Evolutionary conservation across 306 rosid genomes (phyloP), one percentile per base, ranked within the genome.

Genomic region (Neltuma alba): DNA sequence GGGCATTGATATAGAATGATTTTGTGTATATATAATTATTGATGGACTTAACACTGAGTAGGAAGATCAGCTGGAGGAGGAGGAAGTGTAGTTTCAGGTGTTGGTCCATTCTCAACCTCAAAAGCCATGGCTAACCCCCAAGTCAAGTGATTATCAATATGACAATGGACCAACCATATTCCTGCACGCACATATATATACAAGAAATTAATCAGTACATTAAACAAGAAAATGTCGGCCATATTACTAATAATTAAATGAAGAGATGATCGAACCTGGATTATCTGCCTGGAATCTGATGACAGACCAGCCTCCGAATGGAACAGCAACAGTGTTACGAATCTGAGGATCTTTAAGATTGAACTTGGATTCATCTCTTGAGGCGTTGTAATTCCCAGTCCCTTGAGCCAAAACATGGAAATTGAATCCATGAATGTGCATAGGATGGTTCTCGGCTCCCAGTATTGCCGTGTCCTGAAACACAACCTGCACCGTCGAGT

Each of bases 51-150:
- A 73, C 93, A 86, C 55, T 69, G 34, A 11, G 34, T 57, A 25
- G 91, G 90, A 0, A 90, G 83, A 88, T 90, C 93, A n/a, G 47
- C 6, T 9, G 91, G 93, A 7, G 91, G 89, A 2, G 89, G 78
- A 55, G 89, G 91, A 55, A 90, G 72, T 14, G 83, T 76, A 0
- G 87, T 68, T 45, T 55, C 37, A 20, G 72, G 62, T 31, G 72
- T 63, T 45, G 47, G 44, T 62, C 80, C 80, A 21, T 76, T 76
- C 48, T 76, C 47, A 63, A 76, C 52, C 63, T 76, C 72, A 63
- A 76, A 76, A 64, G 79, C 88, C 91, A 81, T 88, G 20, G 28
- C 60, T 28, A 90, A 27, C 1, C 93, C 93, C 84, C 88, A 81
- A 1, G 89, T 76, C 72, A 90, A 28, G 63, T 90, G 90, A 40